Percentiles rank a stretch among this genome's conserved stretches.
phyloP scores from a whole-genome alignment of 345 rosid genomes.

The Carallia brachiata region DNA sequence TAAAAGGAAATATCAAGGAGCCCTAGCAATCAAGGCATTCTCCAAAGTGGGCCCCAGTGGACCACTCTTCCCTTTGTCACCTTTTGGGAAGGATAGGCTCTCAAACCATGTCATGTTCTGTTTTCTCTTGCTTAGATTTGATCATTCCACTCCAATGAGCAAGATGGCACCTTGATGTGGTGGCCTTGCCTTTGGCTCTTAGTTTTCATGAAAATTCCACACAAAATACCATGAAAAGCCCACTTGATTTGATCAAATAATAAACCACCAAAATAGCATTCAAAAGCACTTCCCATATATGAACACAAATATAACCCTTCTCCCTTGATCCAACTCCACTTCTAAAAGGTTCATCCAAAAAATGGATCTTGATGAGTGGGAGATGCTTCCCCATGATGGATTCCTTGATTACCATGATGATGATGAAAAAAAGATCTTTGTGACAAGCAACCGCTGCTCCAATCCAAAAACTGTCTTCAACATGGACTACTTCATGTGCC shows the following conservation, averaged over 20 bases:
- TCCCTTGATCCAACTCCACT: slow-evolving; percentile 8
- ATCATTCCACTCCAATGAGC: slow-evolving; percentile 8
- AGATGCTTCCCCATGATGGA: slow-evolving; percentile 54
- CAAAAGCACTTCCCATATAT: neutral
- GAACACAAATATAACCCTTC: neutral
- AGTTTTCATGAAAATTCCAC: slow-evolving; percentile 19
- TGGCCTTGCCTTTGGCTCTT: slow-evolving; percentile 23
- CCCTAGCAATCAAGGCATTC: slow-evolving; percentile 17
- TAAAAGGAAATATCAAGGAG: slow-evolving; percentile 25
- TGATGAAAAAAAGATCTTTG: slow-evolving; percentile 25
- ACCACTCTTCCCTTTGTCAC: slow-evolving; percentile 29
- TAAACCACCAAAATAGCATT: slow-evolving; percentile 12
- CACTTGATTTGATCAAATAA: slow-evolving; percentile 31
- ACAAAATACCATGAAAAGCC: slow-evolving; percentile 21
- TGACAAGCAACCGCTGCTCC: slow-evolving; percentile 26
- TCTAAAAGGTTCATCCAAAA: neutral
- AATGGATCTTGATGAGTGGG: slow-evolving; percentile 98
- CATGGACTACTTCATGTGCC: slow-evolving; percentile 67
- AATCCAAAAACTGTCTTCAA: slow-evolving; percentile 36
- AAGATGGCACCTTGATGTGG: slow-evolving; percentile 33
- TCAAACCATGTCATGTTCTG: slow-evolving; percentile 1
- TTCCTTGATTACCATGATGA: slow-evolving; percentile 46
- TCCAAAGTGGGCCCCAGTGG: slow-evolving; percentile 33
- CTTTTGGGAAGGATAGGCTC: slow-evolving; percentile 35
- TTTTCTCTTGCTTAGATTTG: neutral